Percentiles rank a stretch among this genome's conserved stretches.
Evolutionary conservation across 1,139 yeast species (phyloP).

Genomic region (Pneumocystis carinii): DNA sequence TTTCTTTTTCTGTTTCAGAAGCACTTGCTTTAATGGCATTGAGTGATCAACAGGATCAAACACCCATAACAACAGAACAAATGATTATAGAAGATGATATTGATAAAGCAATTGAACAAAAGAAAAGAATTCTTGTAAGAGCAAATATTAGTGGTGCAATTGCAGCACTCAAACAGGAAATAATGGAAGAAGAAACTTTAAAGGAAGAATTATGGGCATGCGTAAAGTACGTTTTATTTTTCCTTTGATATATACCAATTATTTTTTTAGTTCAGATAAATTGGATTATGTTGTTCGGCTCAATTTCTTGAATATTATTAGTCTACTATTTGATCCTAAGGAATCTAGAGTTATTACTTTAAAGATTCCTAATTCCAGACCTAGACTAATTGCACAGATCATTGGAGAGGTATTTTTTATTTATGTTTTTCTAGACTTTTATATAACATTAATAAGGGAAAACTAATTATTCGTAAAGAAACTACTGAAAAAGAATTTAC

Average conservation of each 20-base stretch:
- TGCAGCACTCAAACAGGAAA: slow-evolving; percentile 49
- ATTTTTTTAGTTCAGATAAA: background rate
- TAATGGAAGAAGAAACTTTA: slow-evolving; percentile 49
- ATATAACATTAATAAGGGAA: background rate
- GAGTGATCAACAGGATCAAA: slow-evolving; percentile 37
- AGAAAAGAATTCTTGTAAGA: slow-evolving; percentile 28
- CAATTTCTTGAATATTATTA: background rate
- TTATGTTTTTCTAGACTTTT: background rate
- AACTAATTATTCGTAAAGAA: background rate
- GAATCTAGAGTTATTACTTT: background rate
- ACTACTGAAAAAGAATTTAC: background rate
- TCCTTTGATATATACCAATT: background rate
- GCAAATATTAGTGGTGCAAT: slow-evolving; percentile 49
- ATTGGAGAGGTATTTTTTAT: background rate
- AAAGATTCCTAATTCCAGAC: background rate
- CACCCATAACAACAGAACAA: slow-evolving; percentile 22
- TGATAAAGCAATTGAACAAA: slow-evolving; percentile 26
- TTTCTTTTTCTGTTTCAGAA: slow-evolving; percentile 35
- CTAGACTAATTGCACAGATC: background rate
- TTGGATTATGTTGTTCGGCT: background rate
- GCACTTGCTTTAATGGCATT: slow-evolving; percentile 58
- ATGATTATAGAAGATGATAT: slow-evolving; percentile 31
- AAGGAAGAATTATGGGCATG: slow-evolving; percentile 51
- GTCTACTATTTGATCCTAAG: background rate
- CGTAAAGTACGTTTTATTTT: slow-evolving; percentile 28